Conservation (phyloP, 23 red algal species). For the Chondrus crispus region DNA sequence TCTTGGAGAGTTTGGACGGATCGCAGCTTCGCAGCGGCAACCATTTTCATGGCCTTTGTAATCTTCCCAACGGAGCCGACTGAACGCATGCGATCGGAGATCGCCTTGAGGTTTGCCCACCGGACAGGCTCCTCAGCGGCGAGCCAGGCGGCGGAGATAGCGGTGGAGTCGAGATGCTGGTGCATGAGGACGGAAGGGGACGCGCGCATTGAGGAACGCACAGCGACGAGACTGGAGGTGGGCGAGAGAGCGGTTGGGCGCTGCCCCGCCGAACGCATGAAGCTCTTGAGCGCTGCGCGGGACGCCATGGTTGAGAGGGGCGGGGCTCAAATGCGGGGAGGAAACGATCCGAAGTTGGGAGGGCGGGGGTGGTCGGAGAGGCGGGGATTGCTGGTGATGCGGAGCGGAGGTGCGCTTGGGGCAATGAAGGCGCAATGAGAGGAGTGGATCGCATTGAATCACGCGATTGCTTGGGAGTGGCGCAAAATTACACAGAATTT, state of each 20-base stretch:
- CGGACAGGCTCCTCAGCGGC: conserved; percentile 56
- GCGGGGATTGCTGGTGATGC: background rate
- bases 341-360: background rate
- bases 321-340: background rate
- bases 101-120: conserved; percentile 91
- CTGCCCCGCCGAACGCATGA: conserved; percentile 59
- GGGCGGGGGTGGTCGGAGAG: background rate
- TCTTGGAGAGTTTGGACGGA: conserved; percentile 93
- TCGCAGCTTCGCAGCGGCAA: conserved; percentile 95
- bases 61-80: conserved; percentile 95
- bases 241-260: conserved; percentile 48
- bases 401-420: no score
- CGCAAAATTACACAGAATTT: no score
- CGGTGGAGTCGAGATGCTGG: conserved; percentile 18
- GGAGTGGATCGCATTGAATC: no score
- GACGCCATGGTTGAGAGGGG: conserved; percentile 36
- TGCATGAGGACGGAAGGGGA: background rate
- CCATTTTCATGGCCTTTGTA: conserved; percentile 99
- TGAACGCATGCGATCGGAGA: conserved; percentile 91
- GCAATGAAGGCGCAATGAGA: no score
- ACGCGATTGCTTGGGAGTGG: no score
- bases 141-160: conserved; percentile 22
- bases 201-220: background rate
- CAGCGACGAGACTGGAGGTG: conserved; percentile 20
- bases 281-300: conserved; percentile 51